Evolutionary conservation across 768 basidiomycete genomes (phyloP).

Genomic region (Tricholoma flavovirens): DNA sequence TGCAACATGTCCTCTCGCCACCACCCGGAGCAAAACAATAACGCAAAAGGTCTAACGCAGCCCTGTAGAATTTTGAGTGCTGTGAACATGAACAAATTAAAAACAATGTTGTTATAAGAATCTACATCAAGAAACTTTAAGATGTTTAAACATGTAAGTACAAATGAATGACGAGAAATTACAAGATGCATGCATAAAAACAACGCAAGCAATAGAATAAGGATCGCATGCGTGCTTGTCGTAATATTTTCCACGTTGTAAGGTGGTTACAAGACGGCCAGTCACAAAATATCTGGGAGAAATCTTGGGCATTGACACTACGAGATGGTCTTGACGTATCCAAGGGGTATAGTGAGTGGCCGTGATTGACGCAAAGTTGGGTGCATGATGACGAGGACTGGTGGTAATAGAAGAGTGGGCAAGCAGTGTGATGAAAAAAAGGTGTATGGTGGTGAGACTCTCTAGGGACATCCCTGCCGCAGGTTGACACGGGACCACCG

Average conservation of each 20-base stretch:
- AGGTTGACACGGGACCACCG: no score
- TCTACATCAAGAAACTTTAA: not conserved
- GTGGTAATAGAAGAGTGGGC: not conserved
- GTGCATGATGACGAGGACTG: not conserved
- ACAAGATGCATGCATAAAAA: not conserved
- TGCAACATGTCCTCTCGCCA: not conserved
- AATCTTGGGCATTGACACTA: not conserved
- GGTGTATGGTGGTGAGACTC: no score
- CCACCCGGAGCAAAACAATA: not conserved
- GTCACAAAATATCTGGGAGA: not conserved
- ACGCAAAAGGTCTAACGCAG: not conserved
- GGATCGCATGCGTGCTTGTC: not conserved
- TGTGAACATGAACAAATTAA: not conserved
- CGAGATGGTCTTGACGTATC: not conserved
- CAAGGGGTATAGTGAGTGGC: not conserved
- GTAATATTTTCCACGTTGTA: not conserved
- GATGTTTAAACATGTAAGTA: not conserved
- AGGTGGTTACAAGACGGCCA: not conserved
- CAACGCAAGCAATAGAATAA: not conserved
- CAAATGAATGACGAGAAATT: not conserved
- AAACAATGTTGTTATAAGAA: not conserved
- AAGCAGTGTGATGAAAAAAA: not conserved
- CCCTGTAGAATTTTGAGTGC: not conserved
- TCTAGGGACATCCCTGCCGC: no score
- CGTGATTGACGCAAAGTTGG: not conserved